Evolutionary conservation across 2,329 filamentous ascomycete species (phyloP), one percentile per base, ranked within the genome.

Genomic region (Pseudogymnoascus sp.): DNA sequence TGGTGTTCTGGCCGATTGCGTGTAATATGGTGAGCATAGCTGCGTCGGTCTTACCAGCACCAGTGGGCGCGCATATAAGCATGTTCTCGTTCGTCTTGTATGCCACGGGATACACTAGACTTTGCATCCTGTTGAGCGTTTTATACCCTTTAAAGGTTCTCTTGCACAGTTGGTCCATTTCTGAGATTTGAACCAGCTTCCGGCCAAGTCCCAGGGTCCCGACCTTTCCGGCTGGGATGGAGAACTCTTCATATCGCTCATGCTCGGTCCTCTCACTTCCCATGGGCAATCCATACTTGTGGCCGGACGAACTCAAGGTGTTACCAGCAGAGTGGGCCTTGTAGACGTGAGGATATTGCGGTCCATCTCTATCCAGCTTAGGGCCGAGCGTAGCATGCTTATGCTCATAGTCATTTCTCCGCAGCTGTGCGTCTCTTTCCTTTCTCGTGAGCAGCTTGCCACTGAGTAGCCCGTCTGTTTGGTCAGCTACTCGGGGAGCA

Each of bases 21-120:
- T 96, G 96, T 64, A 99, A 80, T 64, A 99, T 91, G 0, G 96
- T 95, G 69, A 99, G 82, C 93, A 99, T 96, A 7, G 95, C 96
- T 31, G 93, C 95, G 76, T 99, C 95, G 1, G 95, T 99, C 82
- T 99, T 99, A 85, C 95, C 82, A 66, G 93, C 93, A 85, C 95
- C 95, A 62, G 95, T 99, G 4, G 95, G 95, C 21, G 95, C 95
- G 75, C 95, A 99, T 65, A 99, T 96, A 61, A 99, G 84, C 93
- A 99, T 97, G 69, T 99, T 99, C 77, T 99, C 95, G 72, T 87
- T 96, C 1, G 91, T 97, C 74, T 88, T 91, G 77, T 99, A 97
- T 0, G 93, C 95, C 4, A 99, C 91, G 0, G 92, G 92, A 71
- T 96, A 96, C 0, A 97, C 90, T 59, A 99, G 80, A 74, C 93